Percentiles rank a stretch among this genome's conserved stretches.
Evolutionary conservation across 2,329 filamentous ascomycete species (phyloP).

Genomic region (Rutstroemia sp.): DNA sequence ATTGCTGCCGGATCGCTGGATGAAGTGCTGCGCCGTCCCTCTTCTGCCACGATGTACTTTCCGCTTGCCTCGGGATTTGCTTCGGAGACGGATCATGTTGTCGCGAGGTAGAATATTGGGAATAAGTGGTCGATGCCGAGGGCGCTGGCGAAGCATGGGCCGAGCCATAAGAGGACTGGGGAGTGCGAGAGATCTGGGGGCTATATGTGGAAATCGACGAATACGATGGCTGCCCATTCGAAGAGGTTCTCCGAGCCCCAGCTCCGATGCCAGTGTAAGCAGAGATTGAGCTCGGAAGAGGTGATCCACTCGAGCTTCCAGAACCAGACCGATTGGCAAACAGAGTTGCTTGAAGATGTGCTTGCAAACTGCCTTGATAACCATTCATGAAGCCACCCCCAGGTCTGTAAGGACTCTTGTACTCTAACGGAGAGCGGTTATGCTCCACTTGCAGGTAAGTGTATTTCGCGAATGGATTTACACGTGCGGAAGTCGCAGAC

Average conservation of each 20-base stretch:
- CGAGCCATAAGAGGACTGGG: background rate
- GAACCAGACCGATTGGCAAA: slow-evolving; percentile 19
- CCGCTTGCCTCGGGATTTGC: slow-evolving; percentile 5
- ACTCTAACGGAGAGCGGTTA: slow-evolving; percentile 49
- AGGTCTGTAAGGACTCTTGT: slow-evolving; percentile 52
- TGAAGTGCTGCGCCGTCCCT: slow-evolving; percentile 27
- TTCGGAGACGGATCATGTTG: slow-evolving; percentile 11
- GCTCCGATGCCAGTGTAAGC: background rate
- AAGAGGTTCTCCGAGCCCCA: background rate
- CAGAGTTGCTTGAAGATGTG: slow-evolving; percentile 25
- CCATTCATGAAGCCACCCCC: slow-evolving; percentile 53
- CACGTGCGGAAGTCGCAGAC: background rate
- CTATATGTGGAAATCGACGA: background rate
- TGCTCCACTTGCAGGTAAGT: slow-evolving; percentile 53
- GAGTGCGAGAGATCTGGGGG: background rate
- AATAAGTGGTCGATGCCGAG: background rate
- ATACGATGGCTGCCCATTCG: background rate
- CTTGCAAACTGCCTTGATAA: slow-evolving; percentile 40
- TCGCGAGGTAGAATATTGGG: slow-evolving; percentile 7
- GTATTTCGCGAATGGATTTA: slow-evolving; percentile 29
- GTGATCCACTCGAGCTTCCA: slow-evolving; percentile 2
- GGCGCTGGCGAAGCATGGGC: slow-evolving; percentile 5
- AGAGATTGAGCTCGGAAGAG: slow-evolving; percentile 2
- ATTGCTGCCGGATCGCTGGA: slow-evolving; percentile 33
- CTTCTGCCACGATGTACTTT: slow-evolving; percentile 19